These are phyloP conservation scores for Syncephalastrum contaminatum DNA, from an alignment of 371 early-diverging fungal genomes.

Conservation along the genomic window DNA sequence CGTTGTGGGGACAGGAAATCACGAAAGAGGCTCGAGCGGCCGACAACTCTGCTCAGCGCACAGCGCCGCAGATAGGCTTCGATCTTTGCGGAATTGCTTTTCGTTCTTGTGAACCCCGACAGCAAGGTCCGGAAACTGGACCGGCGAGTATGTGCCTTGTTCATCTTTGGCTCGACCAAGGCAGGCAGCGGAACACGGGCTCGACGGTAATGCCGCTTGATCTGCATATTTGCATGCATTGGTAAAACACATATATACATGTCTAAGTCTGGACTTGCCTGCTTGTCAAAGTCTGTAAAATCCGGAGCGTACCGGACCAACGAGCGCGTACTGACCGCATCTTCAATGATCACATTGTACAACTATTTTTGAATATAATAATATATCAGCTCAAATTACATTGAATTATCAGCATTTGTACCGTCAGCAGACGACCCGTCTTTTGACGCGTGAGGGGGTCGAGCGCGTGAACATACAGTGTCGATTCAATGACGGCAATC, in stretches of 20 bases:
- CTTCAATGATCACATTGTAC: constrained; percentile 45
- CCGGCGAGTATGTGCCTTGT: neutral
- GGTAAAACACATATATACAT: neutral
- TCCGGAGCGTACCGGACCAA: constrained; percentile 57
- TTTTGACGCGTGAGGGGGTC: constrained; percentile 6
- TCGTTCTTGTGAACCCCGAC: constrained; percentile 5
- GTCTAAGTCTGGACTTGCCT: constrained; percentile 18
- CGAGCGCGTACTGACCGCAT: constrained; percentile 30
- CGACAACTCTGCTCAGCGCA: constrained; percentile 16
- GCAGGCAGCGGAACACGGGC: constrained; percentile 24
- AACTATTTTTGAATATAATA: constrained; percentile 22
- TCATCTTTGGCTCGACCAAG: constrained; percentile 8
- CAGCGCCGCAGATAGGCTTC: constrained; percentile 27
- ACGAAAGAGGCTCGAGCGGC: constrained; percentile 25
- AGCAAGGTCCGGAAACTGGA: neutral
- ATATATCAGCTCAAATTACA: no score
- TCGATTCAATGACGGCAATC: constrained; percentile 29
- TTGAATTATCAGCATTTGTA: no score
- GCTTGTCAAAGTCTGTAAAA: constrained; percentile 52
- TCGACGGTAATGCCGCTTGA: constrained; percentile 24
- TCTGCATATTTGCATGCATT: constrained; percentile 11
- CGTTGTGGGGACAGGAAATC: constrained; percentile 30
- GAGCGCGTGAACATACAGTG: constrained; percentile 18
- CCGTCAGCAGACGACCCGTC: no score
- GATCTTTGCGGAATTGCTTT: constrained; percentile 26